Percentiles rank a stretch among this genome's conserved stretches.
Conservation (phyloP, 2,329 filamentous ascomycete genomes). For the Fusarium penzigii region DNA sequence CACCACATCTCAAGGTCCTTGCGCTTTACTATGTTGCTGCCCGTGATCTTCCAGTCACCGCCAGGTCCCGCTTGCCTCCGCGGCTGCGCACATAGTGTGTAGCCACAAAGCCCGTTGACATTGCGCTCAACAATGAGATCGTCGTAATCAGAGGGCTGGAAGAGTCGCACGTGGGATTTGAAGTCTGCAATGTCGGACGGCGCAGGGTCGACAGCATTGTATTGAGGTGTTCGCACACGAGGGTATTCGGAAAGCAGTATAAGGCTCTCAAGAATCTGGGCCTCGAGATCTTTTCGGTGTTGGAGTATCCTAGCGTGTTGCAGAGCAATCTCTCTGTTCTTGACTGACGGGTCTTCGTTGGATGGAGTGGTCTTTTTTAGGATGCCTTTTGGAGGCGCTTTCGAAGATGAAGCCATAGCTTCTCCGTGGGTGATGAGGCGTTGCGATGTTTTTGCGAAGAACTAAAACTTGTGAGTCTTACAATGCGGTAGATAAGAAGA, state of each 20-base stretch:
- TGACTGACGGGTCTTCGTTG: conserved; percentile 31
- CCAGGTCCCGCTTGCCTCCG: conserved; percentile 56
- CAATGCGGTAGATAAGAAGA: too few species aligned
- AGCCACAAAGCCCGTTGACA: conserved; percentile 79
- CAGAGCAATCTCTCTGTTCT: conserved; percentile 66
- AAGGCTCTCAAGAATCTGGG: conserved; percentile 70
- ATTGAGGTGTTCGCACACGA: conserved; percentile 30
- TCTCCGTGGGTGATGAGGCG: background rate
- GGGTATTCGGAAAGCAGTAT: conserved; percentile 69
- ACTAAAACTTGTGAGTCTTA: too few species aligned
- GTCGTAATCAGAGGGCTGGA: conserved; percentile 88
- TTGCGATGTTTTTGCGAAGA: background rate
- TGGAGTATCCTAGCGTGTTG: conserved; percentile 83
- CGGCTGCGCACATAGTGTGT: conserved; percentile 72
- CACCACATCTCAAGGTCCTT: conserved; percentile 86
- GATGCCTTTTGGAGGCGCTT: conserved; percentile 53
- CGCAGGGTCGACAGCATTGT: conserved; percentile 50
- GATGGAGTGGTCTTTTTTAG: conserved; percentile 54
- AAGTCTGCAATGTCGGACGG: conserved; percentile 65
- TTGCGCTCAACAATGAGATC: conserved; percentile 87
- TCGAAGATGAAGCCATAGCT: conserved; percentile 30
- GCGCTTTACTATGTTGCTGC: conserved; percentile 65
- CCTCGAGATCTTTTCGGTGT: conserved; percentile 76
- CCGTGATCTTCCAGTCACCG: conserved; percentile 67
- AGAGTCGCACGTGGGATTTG: conserved; percentile 65